Percentiles rank a stretch among this genome's conserved stretches.
phyloP scores from a whole-genome alignment of 441 rosid genomes.

The Bruguiera hainesii region DNA sequence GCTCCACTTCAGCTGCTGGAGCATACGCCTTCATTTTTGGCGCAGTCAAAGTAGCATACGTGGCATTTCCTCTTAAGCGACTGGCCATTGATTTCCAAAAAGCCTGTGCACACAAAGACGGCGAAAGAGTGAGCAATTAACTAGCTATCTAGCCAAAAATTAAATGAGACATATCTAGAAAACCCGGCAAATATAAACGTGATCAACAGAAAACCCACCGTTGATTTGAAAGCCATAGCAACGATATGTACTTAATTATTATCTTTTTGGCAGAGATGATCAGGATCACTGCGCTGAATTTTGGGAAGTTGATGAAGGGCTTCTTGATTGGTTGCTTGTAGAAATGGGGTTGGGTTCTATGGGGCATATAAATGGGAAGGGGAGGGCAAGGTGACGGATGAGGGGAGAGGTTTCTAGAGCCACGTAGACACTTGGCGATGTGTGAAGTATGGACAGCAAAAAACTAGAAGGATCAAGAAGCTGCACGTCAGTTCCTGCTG shows the following conservation, averaged over 20 bases:
- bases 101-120: constrained; percentile 20
- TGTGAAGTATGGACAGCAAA: constrained; percentile 1
- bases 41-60: constrained; percentile 33
- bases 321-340: not conserved
- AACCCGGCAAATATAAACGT: no score
- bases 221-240: constrained; percentile 40
- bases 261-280: not conserved
- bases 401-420: constrained; percentile 31
- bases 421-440: constrained; percentile 30
- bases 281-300: not conserved
- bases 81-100: constrained; percentile 27
- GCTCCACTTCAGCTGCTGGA: constrained; percentile 21
- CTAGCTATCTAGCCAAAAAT: not conserved
- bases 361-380: constrained; percentile 12
- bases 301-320: not conserved
- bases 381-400: not conserved
- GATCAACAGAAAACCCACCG: constrained; percentile 21
- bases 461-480: constrained; percentile 44
- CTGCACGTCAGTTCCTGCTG: constrained; percentile 29
- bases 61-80: constrained; percentile 23
- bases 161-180: not conserved
- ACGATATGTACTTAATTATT: no score
- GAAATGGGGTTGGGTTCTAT: not conserved
- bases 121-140: not conserved
- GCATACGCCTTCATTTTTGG: constrained; percentile 35